These are phyloP conservation scores for Rhodotorula taiwanensis DNA, from an alignment of 768 basidiomycete species.

Conservation along the genomic window DNA sequence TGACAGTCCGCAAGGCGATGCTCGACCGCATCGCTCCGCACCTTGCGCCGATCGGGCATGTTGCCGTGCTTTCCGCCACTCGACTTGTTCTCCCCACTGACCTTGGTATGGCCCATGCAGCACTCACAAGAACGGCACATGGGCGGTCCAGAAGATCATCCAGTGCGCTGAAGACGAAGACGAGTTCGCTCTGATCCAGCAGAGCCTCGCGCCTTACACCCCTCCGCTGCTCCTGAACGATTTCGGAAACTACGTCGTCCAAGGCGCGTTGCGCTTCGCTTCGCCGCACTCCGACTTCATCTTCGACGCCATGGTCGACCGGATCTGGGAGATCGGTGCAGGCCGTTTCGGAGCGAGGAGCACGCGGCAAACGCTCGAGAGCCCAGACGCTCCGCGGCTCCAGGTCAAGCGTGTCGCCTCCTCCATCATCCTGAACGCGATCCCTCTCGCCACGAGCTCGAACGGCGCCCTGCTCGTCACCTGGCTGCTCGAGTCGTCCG, in stretches of 20 bases:
- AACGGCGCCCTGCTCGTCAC: slow-evolving; percentile 93
- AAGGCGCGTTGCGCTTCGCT: slow-evolving; percentile 80
- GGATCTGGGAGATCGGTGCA: slow-evolving; percentile 97
- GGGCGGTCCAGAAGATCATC: slow-evolving; percentile 99
- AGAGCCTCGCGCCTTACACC: slow-evolving; percentile 79
- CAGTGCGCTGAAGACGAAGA: slow-evolving; percentile 84
- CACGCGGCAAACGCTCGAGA: slow-evolving; percentile 94
- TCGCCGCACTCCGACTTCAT: slow-evolving; percentile 87
- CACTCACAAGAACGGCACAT: slow-evolving; percentile 98
- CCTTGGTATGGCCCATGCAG: background rate
- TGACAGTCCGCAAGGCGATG: slow-evolving; percentile 73
- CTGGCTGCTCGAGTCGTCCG: slow-evolving; percentile 92
- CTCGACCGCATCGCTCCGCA: slow-evolving; percentile 88
- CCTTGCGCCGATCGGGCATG: slow-evolving; percentile 79
- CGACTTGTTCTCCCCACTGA: background rate
- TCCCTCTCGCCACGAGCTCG: slow-evolving; percentile 92
- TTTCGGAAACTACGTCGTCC: slow-evolving; percentile 50
- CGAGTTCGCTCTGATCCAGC: slow-evolving; percentile 74
- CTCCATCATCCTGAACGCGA: slow-evolving; percentile 90
- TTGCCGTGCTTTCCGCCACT: too few species aligned
- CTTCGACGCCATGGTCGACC: slow-evolving; percentile 94
- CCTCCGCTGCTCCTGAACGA: slow-evolving; percentile 91
- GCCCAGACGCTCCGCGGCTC: slow-evolving; percentile 71
- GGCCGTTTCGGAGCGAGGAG: slow-evolving; percentile 96
- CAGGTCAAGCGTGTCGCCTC: slow-evolving; percentile 94